Conservation (phyloP, 2,329 filamentous ascomycete species). For the Aspergillus intermedius region DNA sequence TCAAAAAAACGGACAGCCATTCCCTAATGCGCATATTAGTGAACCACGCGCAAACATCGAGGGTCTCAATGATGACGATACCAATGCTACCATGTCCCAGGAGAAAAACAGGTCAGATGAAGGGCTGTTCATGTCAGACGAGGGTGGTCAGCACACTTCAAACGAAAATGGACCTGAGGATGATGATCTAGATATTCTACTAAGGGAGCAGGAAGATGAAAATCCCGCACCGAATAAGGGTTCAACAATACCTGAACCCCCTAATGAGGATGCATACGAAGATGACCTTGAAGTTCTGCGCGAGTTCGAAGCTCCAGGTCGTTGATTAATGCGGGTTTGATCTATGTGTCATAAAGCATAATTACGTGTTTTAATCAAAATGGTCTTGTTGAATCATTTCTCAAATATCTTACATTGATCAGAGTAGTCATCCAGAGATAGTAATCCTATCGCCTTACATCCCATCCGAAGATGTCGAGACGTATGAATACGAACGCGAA, state of each 20-base stretch:
- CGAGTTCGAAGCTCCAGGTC: slow-evolving; percentile 18
- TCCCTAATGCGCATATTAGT: background rate
- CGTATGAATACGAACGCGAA: background rate
- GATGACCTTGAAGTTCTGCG: slow-evolving; percentile 64
- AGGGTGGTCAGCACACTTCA: slow-evolving; percentile 4
- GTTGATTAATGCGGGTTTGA: background rate
- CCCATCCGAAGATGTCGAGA: background rate
- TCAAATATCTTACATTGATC: too few relatives aligned
- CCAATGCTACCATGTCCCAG: background rate
- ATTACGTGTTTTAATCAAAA: too few relatives aligned
- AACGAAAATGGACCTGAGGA: slow-evolving; percentile 31
- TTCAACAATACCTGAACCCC: slow-evolving; percentile 1
- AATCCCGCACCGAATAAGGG: slow-evolving; percentile 1
- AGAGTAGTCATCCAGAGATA: too few relatives aligned
- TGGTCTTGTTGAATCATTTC: too few relatives aligned
- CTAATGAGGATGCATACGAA: slow-evolving; percentile 41
- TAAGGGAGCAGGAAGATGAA: slow-evolving; percentile 42
- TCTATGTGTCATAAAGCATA: too few relatives aligned
- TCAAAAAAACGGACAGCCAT: slow-evolving; percentile 1
- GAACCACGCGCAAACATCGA: background rate
- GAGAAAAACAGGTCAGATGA: slow-evolving; percentile 5
- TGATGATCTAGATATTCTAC: slow-evolving; percentile 48
- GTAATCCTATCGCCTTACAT: too few relatives aligned
- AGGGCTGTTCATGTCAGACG: slow-evolving; percentile 26
- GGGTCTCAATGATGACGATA: background rate